phyloP scores from a whole-genome alignment of 1,284 basidiomycete species.

The Puccinia hordei region DNA sequence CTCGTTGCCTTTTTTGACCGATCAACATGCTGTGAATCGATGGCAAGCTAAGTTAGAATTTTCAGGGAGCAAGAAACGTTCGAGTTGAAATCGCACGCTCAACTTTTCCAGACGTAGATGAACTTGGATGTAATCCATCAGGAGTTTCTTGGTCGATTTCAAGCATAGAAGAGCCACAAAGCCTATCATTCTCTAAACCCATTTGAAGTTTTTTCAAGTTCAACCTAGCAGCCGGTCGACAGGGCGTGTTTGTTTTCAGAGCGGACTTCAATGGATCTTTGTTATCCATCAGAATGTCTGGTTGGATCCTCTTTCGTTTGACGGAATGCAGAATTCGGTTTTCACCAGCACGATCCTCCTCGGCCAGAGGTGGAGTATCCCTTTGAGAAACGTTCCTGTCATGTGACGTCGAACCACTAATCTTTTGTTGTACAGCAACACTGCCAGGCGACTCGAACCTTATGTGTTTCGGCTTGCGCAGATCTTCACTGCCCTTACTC shows the following conservation, averaged over 20 bases:
- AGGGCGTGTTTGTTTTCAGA: constrained; percentile 1
- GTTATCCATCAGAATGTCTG: not conserved
- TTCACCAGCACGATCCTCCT: not conserved
- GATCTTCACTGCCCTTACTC: not conserved
- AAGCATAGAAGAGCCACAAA: not conserved
- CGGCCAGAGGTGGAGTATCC: not conserved
- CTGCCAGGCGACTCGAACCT: constrained; percentile 26
- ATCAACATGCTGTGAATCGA: not conserved
- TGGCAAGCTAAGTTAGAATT: not conserved
- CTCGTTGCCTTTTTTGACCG: not conserved
- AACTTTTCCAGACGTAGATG: constrained; percentile 28
- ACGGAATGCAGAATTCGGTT: not conserved
- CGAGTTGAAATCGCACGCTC: not conserved
- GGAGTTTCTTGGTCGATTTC: not conserved
- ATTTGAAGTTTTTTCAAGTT: constrained; percentile 1
- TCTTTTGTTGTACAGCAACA: not conserved
- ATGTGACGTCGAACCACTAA: not conserved
- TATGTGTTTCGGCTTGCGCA: not conserved
- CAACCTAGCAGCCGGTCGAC: not conserved
- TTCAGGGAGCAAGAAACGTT: not conserved
- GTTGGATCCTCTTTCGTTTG: not conserved
- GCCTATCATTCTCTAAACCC: not conserved
- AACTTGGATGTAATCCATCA: not conserved
- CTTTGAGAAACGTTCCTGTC: not conserved
- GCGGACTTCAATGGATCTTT: constrained; percentile 21